Evolutionary conservation across 1,284 basidiomycete genomes (phyloP).

Genomic region (Leccinum subrobustum): DNA sequence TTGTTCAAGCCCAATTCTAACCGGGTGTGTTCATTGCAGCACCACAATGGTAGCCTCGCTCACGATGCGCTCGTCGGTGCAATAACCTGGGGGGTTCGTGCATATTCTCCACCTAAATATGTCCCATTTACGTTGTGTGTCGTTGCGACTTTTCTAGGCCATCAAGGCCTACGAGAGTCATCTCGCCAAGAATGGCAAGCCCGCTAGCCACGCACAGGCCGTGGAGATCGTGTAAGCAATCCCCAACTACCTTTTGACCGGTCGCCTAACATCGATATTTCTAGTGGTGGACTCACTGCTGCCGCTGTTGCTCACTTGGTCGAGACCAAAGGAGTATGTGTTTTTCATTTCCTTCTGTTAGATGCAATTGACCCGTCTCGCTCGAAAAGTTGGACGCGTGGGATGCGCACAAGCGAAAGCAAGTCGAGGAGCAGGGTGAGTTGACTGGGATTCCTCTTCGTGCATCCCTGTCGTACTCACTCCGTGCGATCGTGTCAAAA

Average conservation of each 20-base stretch:
- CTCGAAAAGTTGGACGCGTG: slow-evolving; percentile 11
- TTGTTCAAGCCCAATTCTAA: neutral
- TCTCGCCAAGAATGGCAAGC: slow-evolving; percentile 8
- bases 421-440: slow-evolving; percentile 4
- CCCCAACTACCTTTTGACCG: neutral
- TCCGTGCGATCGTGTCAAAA: neutral
- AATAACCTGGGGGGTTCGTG: slow-evolving; percentile 18
- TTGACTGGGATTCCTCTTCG: neutral
- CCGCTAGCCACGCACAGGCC: slow-evolving; percentile 16
- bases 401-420: slow-evolving; percentile 1
- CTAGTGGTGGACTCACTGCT: slow-evolving; percentile 17
- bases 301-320: slow-evolving; percentile 8
- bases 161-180: slow-evolving; percentile 18
- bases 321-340: slow-evolving; percentile 27
- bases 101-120: too few species aligned
- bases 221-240: slow-evolving; percentile 15
- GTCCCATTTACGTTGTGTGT: neutral
- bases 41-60: slow-evolving; percentile 8
- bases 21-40: neutral
- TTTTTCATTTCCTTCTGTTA: neutral
- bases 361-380: neutral
- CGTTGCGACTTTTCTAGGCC: slow-evolving; percentile 2
- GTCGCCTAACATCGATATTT: neutral
- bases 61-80: slow-evolving; percentile 21
- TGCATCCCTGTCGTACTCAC: neutral